These are phyloP conservation scores for Sarcodon sp. DNA, from an alignment of 768 basidiomycete genomes.

Conservation along the genomic window DNA sequence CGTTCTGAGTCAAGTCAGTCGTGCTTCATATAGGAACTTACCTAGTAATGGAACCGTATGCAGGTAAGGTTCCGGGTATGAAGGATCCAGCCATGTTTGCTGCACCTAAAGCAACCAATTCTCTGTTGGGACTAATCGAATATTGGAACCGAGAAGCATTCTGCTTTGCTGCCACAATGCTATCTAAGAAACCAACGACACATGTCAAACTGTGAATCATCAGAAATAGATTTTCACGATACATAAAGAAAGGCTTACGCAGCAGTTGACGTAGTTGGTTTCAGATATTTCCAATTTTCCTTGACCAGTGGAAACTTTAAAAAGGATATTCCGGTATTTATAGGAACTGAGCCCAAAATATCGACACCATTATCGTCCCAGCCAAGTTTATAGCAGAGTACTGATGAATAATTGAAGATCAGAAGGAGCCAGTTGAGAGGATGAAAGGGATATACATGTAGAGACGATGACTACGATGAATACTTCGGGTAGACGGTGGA, in stretches of 20 bases:
- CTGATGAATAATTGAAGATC: conserved; percentile 21
- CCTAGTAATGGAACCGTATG: conserved; percentile 90
- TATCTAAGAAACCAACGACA: conserved; percentile 86
- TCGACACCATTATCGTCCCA: conserved; percentile 77
- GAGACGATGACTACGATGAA: conserved; percentile 75
- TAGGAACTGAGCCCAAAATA: conserved; percentile 69
- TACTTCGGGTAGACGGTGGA: conserved; percentile 84
- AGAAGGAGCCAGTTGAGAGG: not conserved
- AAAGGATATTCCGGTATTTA: conserved; percentile 47
- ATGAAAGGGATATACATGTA: conserved; percentile 41
- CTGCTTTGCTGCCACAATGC: conserved; percentile 92
- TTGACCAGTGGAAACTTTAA: conserved; percentile 63
- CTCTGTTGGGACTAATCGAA: conserved; percentile 86
- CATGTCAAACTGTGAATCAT: conserved; percentile 49
- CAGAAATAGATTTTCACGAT: not conserved
- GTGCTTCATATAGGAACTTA: conserved; percentile 15
- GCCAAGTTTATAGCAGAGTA: conserved; percentile 48
- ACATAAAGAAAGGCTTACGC: conserved; percentile 30
- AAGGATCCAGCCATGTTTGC: conserved; percentile 72
- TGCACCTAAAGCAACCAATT: conserved; percentile 86
- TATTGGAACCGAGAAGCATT: conserved; percentile 78
- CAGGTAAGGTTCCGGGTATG: conserved; percentile 81
- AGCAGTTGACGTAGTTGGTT: conserved; percentile 75
- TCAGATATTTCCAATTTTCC: conserved; percentile 49
- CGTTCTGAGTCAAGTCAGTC: not conserved